Percentiles rank a stretch among this genome's conserved stretches.
Conservation (phyloP, 805 yeast genomes). For the Metschnikowia koreensis region DNA sequence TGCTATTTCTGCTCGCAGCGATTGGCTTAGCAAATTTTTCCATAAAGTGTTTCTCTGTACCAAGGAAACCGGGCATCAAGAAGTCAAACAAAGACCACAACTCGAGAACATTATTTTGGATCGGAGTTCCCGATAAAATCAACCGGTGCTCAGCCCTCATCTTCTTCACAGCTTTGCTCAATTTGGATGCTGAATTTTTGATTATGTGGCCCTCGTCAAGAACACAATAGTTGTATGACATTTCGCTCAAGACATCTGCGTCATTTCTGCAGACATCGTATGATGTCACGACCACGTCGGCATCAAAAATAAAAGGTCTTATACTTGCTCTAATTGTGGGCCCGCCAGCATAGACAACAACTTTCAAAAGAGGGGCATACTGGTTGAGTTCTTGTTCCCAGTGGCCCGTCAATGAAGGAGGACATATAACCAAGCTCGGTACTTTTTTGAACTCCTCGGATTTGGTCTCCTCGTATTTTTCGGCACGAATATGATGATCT, state of each 20-base stretch:
- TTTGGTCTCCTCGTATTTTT: slow-evolving; percentile 59
- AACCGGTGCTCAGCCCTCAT: slow-evolving; percentile 85
- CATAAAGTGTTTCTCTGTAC: slow-evolving; percentile 90
- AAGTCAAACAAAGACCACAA: slow-evolving; percentile 97
- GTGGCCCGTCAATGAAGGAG: slow-evolving; percentile 97
- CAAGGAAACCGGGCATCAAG: slow-evolving; percentile 97
- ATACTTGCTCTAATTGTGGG: slow-evolving; percentile 67
- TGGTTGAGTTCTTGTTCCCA: slow-evolving; percentile 95
- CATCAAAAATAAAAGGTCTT: slow-evolving; percentile 48
- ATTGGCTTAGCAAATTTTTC: slow-evolving; percentile 98
- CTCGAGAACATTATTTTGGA: slow-evolving; percentile 94
- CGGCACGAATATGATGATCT: slow-evolving; percentile 84
- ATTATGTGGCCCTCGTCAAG: slow-evolving; percentile 97
- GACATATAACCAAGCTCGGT: slow-evolving; percentile 88
- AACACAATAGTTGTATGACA: slow-evolving; percentile 89
- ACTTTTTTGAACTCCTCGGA: slow-evolving; percentile 67
- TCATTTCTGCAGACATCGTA: slow-evolving; percentile 97
- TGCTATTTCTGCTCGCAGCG: slow-evolving; percentile 86
- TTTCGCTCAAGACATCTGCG: slow-evolving; percentile 54
- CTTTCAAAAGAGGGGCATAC: slow-evolving; percentile 83
- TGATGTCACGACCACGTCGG: slow-evolving; percentile 90
- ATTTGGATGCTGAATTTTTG: slow-evolving; percentile 84
- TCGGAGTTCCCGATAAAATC: slow-evolving; percentile 94
- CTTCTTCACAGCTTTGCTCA: slow-evolving; percentile 83
- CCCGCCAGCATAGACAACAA: slow-evolving; percentile 89